Percentiles rank a stretch among this genome's conserved stretches.
phyloP scores from a whole-genome alignment of 2,329 filamentous ascomycete genomes.

The Trichophaea hybrida region DNA sequence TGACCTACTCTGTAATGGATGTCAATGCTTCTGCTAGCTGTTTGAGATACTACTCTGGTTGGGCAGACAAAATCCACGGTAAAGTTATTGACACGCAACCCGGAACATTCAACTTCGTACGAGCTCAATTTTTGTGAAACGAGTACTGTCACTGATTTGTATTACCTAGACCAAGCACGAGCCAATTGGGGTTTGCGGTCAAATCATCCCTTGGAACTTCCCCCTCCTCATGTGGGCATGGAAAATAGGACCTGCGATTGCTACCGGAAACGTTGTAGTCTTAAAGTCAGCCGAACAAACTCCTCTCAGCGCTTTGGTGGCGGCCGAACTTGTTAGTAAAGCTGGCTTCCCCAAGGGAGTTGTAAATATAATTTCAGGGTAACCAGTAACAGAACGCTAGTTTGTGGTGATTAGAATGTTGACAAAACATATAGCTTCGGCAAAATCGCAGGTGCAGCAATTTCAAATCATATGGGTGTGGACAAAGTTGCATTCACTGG shows the following conservation, averaged over 20 bases:
- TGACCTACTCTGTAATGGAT: conserved; percentile 62
- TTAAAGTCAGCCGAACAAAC: conserved; percentile 67
- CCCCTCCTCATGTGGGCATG: conserved; percentile 65
- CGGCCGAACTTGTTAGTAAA: conserved; percentile 53
- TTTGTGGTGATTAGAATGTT: background rate
- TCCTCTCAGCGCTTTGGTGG: conserved; percentile 52
- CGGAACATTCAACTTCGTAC: conserved; percentile 62
- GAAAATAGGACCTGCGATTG: conserved; percentile 66
- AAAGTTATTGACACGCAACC: conserved; percentile 68
- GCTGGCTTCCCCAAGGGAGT: conserved; percentile 67
- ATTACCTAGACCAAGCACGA: conserved; percentile 46
- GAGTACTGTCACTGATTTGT: too few relatives aligned
- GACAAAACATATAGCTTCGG: conserved; percentile 39
- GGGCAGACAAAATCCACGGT: conserved; percentile 76
- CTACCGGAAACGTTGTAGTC: conserved; percentile 57
- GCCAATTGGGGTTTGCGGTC: conserved; percentile 67
- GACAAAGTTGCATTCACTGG: conserved; percentile 78
- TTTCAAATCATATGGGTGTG: conserved; percentile 62
- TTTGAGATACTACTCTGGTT: conserved; percentile 77
- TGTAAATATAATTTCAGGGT: conserved; percentile 59
- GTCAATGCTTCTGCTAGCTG: conserved; percentile 51
- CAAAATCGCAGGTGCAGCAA: conserved; percentile 60
- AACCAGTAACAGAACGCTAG: background rate
- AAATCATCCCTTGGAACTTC: conserved; percentile 87
- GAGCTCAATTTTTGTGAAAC: too few relatives aligned